Conservation (phyloP, 1,139 yeast genomes). For the Candida frijolesensis region DNA sequence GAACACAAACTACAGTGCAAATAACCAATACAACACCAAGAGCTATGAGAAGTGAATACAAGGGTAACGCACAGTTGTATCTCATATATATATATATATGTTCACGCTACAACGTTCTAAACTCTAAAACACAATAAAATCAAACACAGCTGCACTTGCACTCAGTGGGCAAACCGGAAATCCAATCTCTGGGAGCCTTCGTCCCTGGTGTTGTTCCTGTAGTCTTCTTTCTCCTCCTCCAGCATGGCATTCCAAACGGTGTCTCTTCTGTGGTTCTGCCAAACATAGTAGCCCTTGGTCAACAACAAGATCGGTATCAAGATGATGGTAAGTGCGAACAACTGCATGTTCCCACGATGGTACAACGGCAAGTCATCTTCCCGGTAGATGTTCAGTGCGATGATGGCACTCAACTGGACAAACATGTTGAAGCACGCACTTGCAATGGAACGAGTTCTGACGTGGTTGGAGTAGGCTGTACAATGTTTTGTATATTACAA, state of each 20-base stretch:
- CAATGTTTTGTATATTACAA: too few relatives aligned
- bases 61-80: too few relatives aligned
- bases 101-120: too few relatives aligned
- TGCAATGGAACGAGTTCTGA: slow-evolving; percentile 53
- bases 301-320: slow-evolving; percentile 21
- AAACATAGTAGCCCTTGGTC: slow-evolving; percentile 44
- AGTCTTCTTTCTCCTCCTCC: slow-evolving; percentile 47
- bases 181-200: slow-evolving; percentile 60
- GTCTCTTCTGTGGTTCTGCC: slow-evolving; percentile 48
- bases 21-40: too few relatives aligned
- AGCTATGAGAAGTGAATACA: too few relatives aligned
- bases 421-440: slow-evolving; percentile 61
- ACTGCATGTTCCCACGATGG: slow-evolving; percentile 49
- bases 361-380: slow-evolving; percentile 60
- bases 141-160: too few relatives aligned
- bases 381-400: slow-evolving; percentile 57
- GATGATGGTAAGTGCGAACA: slow-evolving; percentile 20
- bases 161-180: slow-evolving; percentile 36
- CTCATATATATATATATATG: too few relatives aligned
- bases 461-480: slow-evolving; percentile 50
- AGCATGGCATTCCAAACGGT: slow-evolving; percentile 50
- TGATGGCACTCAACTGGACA: slow-evolving; percentile 57
- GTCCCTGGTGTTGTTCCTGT: slow-evolving; percentile 45
- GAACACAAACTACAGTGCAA: too few relatives aligned
- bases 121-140: too few relatives aligned